Evolutionary conservation across 2,329 filamentous ascomycete species (phyloP).

Genomic region (Tympanopsis confertula): DNA sequence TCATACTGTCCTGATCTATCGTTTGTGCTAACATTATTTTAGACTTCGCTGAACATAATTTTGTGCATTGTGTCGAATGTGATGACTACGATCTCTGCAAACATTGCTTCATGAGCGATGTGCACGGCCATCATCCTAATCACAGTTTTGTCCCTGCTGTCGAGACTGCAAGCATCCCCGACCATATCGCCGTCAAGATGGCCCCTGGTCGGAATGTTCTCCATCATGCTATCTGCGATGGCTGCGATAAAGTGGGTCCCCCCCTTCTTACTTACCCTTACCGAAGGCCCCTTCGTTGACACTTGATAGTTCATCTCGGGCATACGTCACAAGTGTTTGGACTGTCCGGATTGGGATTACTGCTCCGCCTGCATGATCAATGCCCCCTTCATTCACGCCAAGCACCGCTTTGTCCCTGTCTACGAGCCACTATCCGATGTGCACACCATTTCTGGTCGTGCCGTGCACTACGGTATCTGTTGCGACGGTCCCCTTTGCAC

Average conservation of each 20-base stretch:
- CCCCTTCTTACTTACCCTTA: not conserved
- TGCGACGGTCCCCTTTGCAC: conserved; percentile 88
- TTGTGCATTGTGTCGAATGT: conserved; percentile 76
- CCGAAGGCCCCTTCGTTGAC: conserved; percentile 1
- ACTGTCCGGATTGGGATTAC: conserved; percentile 96
- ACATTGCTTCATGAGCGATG: conserved; percentile 61
- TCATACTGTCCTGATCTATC: not conserved
- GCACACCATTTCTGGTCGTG: conserved; percentile 24
- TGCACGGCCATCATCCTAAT: conserved; percentile 82
- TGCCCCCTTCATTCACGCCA: conserved; percentile 60
- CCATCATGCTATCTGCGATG: conserved; percentile 88
- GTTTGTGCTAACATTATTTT: conserved; percentile 2
- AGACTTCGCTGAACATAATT: conserved; percentile 66
- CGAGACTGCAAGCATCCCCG: conserved; percentile 46
- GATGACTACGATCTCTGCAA: conserved; percentile 90
- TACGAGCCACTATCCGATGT: conserved; percentile 55
- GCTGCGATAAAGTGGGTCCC: conserved; percentile 60
- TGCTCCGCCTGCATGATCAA: conserved; percentile 65
- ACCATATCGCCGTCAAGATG: conserved; percentile 55
- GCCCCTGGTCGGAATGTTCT: conserved; percentile 67
- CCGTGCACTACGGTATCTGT: conserved; percentile 72
- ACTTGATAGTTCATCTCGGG: conserved; percentile 58
- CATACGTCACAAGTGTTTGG: conserved; percentile 89
- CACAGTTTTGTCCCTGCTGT: conserved; percentile 68
- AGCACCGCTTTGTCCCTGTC: conserved; percentile 79